These are phyloP conservation scores for Rhododendron ferrugineum DNA, from an alignment of 148 eudicot species.

Conservation along the genomic window DNA sequence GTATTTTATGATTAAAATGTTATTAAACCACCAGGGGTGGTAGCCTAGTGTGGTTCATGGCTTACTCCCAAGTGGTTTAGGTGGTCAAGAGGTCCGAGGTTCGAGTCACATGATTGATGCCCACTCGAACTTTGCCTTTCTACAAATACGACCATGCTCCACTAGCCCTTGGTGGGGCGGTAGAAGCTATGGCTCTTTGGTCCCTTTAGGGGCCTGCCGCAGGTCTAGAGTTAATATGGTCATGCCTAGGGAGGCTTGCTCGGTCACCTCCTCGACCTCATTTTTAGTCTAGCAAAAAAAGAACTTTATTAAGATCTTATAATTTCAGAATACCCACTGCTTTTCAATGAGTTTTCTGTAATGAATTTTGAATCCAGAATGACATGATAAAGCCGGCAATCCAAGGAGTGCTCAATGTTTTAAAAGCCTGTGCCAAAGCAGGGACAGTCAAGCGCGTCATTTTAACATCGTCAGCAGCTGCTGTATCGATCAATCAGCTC, in stretches of 20 bases:
- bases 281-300: neutral
- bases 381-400: slow-evolving; percentile 73
- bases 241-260: neutral
- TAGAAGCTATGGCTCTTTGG: neutral
- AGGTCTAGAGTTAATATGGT: neutral
- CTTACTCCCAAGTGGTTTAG: neutral
- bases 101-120: neutral
- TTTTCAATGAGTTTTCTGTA: neutral
- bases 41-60: neutral
- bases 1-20: slow-evolving; percentile 17
- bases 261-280: neutral
- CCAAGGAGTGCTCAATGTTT: slow-evolving; percentile 48
- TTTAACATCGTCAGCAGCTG: slow-evolving; percentile 70
- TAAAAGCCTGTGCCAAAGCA: slow-evolving; percentile 42
- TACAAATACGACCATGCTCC: neutral
- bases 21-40: neutral
- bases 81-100: neutral
- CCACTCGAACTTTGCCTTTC: neutral
- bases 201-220: neutral
- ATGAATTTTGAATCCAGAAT: slow-evolving; percentile 28
- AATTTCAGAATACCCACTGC: neutral
- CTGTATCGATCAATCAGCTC: slow-evolving; percentile 42
- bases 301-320: neutral
- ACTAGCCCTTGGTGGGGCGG: neutral
- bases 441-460: slow-evolving; percentile 54